Evolutionary conservation across 139 green algal species (phyloP).

Genomic region (Zygnema cylindricum): DNA sequence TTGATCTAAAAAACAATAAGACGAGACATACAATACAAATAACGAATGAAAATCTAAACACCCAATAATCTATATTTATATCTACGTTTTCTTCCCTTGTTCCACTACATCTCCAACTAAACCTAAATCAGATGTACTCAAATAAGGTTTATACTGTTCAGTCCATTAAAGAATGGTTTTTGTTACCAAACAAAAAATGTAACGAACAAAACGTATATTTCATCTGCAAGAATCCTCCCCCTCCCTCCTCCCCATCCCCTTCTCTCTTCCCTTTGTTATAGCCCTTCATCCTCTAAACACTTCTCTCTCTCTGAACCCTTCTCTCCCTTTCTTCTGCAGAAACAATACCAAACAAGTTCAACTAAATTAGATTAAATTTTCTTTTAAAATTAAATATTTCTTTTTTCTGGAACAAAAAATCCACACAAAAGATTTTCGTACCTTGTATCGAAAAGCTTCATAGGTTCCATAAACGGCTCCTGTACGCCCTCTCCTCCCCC

Average conservation of each 20-base stretch:
- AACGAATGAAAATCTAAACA: too few species aligned
- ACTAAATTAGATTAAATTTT: neutral
- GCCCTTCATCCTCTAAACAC: neutral
- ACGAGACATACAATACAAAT: too few species aligned
- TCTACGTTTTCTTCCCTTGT: too few species aligned
- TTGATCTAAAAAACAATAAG: too few species aligned
- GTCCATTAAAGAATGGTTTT: too few species aligned
- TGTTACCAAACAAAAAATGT: too few species aligned
- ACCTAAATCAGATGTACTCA: too few species aligned
- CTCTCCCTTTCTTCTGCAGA: constrained; percentile 3
- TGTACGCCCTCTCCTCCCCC: constrained; percentile 6
- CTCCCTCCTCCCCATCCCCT: neutral
- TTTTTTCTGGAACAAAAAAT: neutral
- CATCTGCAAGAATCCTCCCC: neutral
- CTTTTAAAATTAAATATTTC: constrained; percentile 1
- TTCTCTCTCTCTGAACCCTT: neutral
- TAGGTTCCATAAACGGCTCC: constrained; percentile 56
- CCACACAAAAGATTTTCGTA: constrained; percentile 6
- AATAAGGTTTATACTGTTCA: too few species aligned
- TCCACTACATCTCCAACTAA: too few species aligned
- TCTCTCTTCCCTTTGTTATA: neutral
- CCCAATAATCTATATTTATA: too few species aligned
- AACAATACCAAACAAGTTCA: too few species aligned
- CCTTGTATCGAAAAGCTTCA: constrained; percentile 51
- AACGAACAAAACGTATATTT: too few species aligned